Evolutionary conservation across 1,284 basidiomycete genomes (phyloP), one percentile per base, ranked within the genome.

Genomic region (Tranzscheliella williamsii): DNA sequence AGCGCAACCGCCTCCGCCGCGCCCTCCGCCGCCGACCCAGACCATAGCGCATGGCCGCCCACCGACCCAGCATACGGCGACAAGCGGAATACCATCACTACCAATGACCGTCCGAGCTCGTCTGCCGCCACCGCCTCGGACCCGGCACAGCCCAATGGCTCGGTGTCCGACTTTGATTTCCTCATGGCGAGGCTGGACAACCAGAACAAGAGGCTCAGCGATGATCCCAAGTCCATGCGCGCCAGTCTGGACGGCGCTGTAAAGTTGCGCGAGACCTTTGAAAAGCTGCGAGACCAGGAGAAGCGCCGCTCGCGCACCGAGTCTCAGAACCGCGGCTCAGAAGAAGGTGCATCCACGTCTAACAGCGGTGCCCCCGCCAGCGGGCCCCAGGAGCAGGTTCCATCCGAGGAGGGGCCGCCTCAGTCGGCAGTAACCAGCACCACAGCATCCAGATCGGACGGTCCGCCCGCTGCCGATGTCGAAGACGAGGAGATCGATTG

Each of bases 401-500:
- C n/a, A n/a, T n/a, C n/a, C n/a, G n/a, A n/a, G n/a, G n/a, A n/a
- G n/a, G n/a, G n/a, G n/a, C n/a, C n/a, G n/a, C n/a, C n/a, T n/a
- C n/a, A n/a, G n/a, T n/a, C n/a, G n/a, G n/a, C n/a, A n/a, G n/a
- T n/a, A n/a, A 11, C 32, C 9, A 9, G 32, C 12, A 11, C 9
- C 18, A 11, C 32, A 17, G 17, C 18, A 20, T 11, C 32, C 18
- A n/a, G n/a, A 29, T 11, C 11, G 9, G 34, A 57, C 2, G 64
- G 46, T 13, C 53, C 60, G 4, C 60, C 60, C 4, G 38, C 43
- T 16, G n/a, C 26, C 9, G n/a, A 29, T 29, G 26, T 9, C 9
- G 26, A 29, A n/a, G 64, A 70, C 13, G 62, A 66, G 16, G 34
- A 35, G n/a, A 68, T 76, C 26, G 81, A 81, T 58, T 81, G 80